These are phyloP conservation scores for Daldinia vernicosa DNA, from an alignment of 495 filamentous ascomycete species.

Conservation along the genomic window DNA sequence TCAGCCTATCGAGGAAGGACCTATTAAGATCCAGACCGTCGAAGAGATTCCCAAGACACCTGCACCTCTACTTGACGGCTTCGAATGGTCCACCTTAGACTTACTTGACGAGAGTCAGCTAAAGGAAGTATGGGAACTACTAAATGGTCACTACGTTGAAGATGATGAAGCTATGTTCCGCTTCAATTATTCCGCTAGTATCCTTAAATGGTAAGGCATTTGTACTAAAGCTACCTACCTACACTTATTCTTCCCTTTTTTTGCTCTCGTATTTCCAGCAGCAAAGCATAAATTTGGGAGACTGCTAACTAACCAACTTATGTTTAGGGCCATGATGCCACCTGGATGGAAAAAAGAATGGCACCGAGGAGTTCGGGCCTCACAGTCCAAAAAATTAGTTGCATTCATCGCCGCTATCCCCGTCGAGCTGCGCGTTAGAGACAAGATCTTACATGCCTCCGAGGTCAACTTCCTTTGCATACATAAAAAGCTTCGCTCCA, in stretches of 20 bases:
- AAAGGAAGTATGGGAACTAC: constrained; percentile 84
- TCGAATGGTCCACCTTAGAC: constrained; percentile 95
- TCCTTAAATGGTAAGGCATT: constrained; percentile 80
- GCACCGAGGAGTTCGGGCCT: constrained; percentile 90
- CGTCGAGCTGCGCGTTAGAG: constrained; percentile 78
- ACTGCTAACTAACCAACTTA: constrained; percentile 36
- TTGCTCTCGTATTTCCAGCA: background rate
- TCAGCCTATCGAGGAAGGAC: constrained; percentile 60
- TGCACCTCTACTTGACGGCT: constrained; percentile 73
- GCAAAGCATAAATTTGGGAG: background rate
- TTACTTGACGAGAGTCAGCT: constrained; percentile 68
- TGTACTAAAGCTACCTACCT: background rate
- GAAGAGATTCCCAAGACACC: constrained; percentile 78
- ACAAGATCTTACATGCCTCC: constrained; percentile 75
- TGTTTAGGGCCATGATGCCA: constrained; percentile 83
- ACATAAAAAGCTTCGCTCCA: constrained; percentile 95
- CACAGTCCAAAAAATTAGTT: constrained; percentile 80
- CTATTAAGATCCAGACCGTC: constrained; percentile 69
- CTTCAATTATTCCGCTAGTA: constrained; percentile 89
- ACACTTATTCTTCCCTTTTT: background rate
- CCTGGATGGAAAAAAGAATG: constrained; percentile 96
- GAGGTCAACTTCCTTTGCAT: constrained; percentile 98
- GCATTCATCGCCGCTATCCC: constrained; percentile 96
- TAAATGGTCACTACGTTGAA: constrained; percentile 94
- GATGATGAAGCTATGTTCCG: constrained; percentile 96